Base-by-base conservation (phyloP, 1,139 yeast genomes). In the Hyphopichia khmerensis region DNA sequence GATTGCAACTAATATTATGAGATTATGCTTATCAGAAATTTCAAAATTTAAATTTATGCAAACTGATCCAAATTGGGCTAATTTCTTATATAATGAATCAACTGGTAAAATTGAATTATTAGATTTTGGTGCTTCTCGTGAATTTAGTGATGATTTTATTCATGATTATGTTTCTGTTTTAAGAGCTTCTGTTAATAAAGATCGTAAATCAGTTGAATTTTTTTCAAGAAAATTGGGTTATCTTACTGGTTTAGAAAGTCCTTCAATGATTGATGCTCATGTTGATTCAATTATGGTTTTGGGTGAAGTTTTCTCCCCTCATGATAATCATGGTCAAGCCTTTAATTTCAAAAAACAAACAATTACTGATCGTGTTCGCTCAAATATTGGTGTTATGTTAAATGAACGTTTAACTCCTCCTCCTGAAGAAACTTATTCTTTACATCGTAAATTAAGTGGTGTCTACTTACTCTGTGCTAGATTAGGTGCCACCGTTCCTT, bases 11-110 rank as follows among this genome's bases (percentile, higher is more conserved):
- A 79, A 85, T 54, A 83, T 93, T 46, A 87, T 95, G 96, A 77
- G 89, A 49, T 73, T 93, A 38, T 90, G 97, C 57, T 70, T 93
- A 40, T 71, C 79, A 52, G 99, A 93, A 64, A 86, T 95, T 57
- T 89, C 89, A 27, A 72, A 79, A 52, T 91, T 86, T 70, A 79
- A 78, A 56, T 93, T 86, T 66, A 93, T 93, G 99, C 99, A 93
- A 67, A 91, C 99, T 1, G 99, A 93, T 65, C 99, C 99, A 38
- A 93, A 93, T 65, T 95, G 99, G 99, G 98, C 99, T 40, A 93
- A 93, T 62, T 95, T 95, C 66, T 69, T 95, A 48, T 90, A 87
- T 69, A 90, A 91, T 58, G 74, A 73, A 34, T 52, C 69, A 18
- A 79, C 87, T 2, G 48, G 56, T n/a, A 81, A 84, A 62, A 80